Evolutionary conservation across 345 rosid genomes (phyloP).

Genomic region (Hirschfeldia incana): DNA sequence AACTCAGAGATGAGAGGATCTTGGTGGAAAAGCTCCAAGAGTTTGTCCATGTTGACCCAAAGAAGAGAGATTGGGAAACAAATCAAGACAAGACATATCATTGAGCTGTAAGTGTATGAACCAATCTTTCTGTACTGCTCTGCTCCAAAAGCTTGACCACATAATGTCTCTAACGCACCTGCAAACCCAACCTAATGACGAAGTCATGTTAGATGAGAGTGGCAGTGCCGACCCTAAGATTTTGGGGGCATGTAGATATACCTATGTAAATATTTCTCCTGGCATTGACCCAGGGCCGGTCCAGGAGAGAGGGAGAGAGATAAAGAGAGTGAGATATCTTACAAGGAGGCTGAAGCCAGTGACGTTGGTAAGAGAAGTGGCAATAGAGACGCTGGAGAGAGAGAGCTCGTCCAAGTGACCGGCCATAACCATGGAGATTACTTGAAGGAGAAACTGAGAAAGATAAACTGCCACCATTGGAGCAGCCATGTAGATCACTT

Average conservation of each 20-base stretch:
- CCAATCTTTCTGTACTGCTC: slow-evolving; percentile 45
- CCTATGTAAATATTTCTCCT: too few species aligned
- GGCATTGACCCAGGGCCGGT: too few species aligned
- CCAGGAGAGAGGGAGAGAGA: not conserved
- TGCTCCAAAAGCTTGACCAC: slow-evolving; percentile 67
- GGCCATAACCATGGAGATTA: slow-evolving; percentile 38
- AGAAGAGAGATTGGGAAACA: slow-evolving; percentile 45
- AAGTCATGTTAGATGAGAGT: not conserved
- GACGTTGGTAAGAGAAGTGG: slow-evolving; percentile 32
- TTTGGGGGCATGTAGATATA: too few species aligned
- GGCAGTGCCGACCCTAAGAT: too few species aligned
- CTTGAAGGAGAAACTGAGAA: slow-evolving; percentile 37
- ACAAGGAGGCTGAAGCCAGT: slow-evolving; percentile 36
- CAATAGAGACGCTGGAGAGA: slow-evolving; percentile 31
- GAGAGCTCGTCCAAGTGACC: slow-evolving; percentile 38
- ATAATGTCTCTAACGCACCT: slow-evolving; percentile 40
- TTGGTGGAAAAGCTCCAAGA: slow-evolving; percentile 41
- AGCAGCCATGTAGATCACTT: slow-evolving; percentile 35
- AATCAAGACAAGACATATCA: slow-evolving; percentile 31
- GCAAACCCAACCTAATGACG: slow-evolving; percentile 23
- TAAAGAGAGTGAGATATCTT: not conserved
- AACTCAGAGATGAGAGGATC: slow-evolving; percentile 43
- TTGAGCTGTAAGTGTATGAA: slow-evolving; percentile 44
- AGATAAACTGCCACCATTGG: slow-evolving; percentile 41
- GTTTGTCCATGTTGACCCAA: slow-evolving; percentile 49